Conservation (phyloP, 768 basidiomycete species). For the Postia placenta region DNA sequence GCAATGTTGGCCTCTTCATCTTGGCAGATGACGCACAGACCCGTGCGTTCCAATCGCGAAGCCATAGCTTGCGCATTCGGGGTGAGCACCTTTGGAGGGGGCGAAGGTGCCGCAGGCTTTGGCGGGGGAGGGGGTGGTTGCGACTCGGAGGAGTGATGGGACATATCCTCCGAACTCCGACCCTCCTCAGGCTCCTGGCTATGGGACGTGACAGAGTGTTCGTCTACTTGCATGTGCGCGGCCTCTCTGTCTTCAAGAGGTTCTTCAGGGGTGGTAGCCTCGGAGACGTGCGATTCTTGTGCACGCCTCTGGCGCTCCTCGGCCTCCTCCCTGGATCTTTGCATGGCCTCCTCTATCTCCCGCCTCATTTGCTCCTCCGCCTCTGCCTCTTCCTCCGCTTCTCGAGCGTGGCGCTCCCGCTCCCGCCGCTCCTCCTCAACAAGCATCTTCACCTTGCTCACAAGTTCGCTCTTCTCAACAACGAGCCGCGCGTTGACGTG, state of each 20-base stretch:
- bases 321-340: not conserved
- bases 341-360: conserved; percentile 11
- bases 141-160: conserved; percentile 3
- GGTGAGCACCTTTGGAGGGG: conserved; percentile 24
- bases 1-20: conserved; percentile 94
- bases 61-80: conserved; percentile 34
- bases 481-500: conserved; percentile 61
- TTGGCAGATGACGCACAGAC: conserved; percentile 88
- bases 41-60: conserved; percentile 53
- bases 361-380: conserved; percentile 17
- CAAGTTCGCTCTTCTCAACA: conserved; percentile 86
- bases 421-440: conserved; percentile 41
- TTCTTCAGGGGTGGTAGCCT: not conserved
- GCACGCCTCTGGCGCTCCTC: not conserved
- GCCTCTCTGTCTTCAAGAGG: not conserved
- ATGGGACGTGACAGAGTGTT: no score
- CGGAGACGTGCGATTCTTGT: not conserved
- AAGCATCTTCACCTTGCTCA: conserved; percentile 57
- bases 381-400: conserved; percentile 18
- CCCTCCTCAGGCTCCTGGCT: no score
- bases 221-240: not conserved
- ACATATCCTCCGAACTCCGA: conserved; percentile 4
- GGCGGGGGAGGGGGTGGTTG: conserved; percentile 12
- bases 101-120: conserved; percentile 17
- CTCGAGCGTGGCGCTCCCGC: conserved; percentile 22